Evolutionary conservation across 2,329 filamentous ascomycete species (phyloP).

Genomic region (Hypoxylon sp.): DNA sequence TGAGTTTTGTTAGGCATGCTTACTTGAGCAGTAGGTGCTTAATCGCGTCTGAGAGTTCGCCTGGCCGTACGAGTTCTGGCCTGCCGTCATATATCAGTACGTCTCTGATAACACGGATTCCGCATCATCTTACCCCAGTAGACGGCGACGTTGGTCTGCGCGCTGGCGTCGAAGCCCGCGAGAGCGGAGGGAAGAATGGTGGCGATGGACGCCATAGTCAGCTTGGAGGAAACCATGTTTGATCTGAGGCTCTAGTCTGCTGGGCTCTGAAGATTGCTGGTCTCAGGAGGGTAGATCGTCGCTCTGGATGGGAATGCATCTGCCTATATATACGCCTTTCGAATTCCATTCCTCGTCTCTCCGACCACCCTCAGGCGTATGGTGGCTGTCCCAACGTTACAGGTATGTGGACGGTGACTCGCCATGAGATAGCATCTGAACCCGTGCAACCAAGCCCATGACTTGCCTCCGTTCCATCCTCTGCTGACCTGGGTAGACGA

Average conservation of each 20-base stretch:
- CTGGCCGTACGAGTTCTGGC: conserved; percentile 67
- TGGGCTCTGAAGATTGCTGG: conserved; percentile 26
- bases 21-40: conserved; percentile 66
- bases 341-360: conserved; percentile 6
- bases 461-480: conserved; percentile 23
- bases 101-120: not conserved
- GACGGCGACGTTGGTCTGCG: conserved; percentile 64
- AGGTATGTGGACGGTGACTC: conserved; percentile 30
- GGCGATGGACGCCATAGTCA: conserved; percentile 39
- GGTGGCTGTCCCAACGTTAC: conserved; percentile 40
- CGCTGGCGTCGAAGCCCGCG: conserved; percentile 56
- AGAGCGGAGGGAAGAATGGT: conserved; percentile 44
- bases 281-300: conserved; percentile 18
- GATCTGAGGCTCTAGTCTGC: conserved; percentile 31
- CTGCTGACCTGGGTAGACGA: conserved; percentile 15
- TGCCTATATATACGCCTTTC: conserved; percentile 23
- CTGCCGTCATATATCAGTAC: conserved; percentile 39
- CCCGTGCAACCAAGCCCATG: conserved; percentile 39
- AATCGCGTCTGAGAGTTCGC: conserved; percentile 62
- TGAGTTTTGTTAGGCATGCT: conserved; percentile 37
- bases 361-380: conserved; percentile 6
- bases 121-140: conserved; percentile 66
- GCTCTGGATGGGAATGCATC: conserved; percentile 23
- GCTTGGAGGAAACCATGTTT: conserved; percentile 38
- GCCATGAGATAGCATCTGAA: conserved; percentile 38